Percentiles rank a stretch among this genome's conserved stretches.
These are phyloP conservation scores for Lophium mytilinum DNA, from an alignment of 495 filamentous ascomycete species.

Conservation along the genomic window DNA sequence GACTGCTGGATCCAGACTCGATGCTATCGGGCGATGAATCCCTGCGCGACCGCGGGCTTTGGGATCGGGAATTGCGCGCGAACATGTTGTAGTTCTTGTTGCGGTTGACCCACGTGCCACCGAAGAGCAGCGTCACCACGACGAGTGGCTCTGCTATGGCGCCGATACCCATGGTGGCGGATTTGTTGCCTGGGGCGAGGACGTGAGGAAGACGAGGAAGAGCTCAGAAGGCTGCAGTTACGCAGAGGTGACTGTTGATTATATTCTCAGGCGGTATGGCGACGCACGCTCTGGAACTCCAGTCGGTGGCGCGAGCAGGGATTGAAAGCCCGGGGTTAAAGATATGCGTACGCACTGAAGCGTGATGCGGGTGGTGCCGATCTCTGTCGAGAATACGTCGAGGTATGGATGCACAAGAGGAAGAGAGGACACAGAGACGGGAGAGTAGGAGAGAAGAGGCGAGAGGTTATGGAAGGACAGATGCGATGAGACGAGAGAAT, in stretches of 20 bases:
- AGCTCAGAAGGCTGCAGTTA: not conserved
- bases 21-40: constrained; percentile 11
- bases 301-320: no score
- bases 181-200: not conserved
- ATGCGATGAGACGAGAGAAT: no score
- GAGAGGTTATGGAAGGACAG: no score
- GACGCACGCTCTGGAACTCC: no score
- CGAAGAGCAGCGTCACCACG: constrained; percentile 48
- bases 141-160: constrained; percentile 47
- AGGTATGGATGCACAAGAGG: no score
- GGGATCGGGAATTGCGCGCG: not conserved
- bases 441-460: no score
- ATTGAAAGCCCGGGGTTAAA: no score
- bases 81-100: constrained; percentile 22
- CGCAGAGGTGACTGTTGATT: not conserved
- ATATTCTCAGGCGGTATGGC: no score
- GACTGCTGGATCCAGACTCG: constrained; percentile 18
- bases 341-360: no score
- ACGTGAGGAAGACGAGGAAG: not conserved
- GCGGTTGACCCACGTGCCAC: constrained; percentile 53
- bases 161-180: constrained; percentile 42
- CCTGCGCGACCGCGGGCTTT: not conserved
- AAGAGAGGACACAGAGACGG: no score
- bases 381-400: no score
- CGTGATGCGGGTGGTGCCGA: no score